phyloP scores from a whole-genome alignment of 192 early-diverging fungal genomes.

The Coemansia sp. region DNA sequence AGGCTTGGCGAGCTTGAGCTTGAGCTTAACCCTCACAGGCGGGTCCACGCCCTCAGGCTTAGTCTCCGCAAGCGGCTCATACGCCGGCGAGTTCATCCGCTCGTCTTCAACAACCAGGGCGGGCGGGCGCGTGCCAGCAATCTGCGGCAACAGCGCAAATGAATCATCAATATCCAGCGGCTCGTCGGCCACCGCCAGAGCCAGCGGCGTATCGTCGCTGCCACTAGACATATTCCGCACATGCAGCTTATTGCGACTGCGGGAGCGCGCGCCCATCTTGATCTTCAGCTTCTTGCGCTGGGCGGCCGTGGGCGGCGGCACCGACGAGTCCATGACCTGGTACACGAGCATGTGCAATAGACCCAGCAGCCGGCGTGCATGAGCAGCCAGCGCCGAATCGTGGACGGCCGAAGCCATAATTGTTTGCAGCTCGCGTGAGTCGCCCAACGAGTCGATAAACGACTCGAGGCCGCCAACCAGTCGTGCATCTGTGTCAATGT shows the following conservation, averaged over 20 bases:
- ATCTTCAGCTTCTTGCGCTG: conserved; percentile 48
- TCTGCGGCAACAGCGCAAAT: conserved; percentile 16
- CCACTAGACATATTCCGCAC: conserved; percentile 34
- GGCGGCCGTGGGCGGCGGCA: conserved; percentile 22
- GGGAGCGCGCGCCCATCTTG: conserved; percentile 21
- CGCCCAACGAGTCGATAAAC: conserved; percentile 25
- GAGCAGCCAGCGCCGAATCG: conserved; percentile 25
- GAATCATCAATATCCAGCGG: conserved; percentile 5
- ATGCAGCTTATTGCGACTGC: background rate
- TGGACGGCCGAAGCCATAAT: conserved; percentile 29
- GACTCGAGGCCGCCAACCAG: conserved; percentile 48
- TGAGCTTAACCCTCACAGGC: conserved; percentile 49
- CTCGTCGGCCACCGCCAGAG: conserved; percentile 10
- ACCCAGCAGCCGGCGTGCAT: conserved; percentile 24
- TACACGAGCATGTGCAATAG: conserved; percentile 38
- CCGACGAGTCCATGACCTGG: conserved; percentile 38
- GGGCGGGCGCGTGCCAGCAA: conserved; percentile 44
- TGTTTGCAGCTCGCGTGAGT: conserved; percentile 32
- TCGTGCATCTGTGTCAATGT: conserved; percentile 50
- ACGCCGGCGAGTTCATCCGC: conserved; percentile 26
- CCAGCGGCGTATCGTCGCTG: conserved; percentile 50
- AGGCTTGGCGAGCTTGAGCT: conserved; percentile 16
- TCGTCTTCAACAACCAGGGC: conserved; percentile 19
- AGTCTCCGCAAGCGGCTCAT: background rate
- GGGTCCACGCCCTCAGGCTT: conserved; percentile 8